These are phyloP conservation scores for Cystobasidium ongulense DNA, from an alignment of 768 basidiomycete genomes.

Conservation along the genomic window DNA sequence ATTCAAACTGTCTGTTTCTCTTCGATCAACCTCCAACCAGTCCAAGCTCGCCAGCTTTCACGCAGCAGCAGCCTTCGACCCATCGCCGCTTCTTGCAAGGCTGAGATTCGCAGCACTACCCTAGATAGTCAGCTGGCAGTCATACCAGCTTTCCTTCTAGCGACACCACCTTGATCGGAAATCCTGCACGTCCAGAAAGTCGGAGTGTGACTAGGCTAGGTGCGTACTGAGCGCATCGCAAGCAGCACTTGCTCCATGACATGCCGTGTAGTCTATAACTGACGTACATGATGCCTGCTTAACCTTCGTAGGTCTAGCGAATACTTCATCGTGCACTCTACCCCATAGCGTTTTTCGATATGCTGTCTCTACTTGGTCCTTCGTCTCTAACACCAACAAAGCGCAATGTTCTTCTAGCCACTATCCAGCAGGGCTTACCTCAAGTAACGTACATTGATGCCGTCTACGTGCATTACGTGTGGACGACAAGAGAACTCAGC, in stretches of 20 bases:
- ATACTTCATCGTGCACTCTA: not conserved
- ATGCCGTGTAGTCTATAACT: no score
- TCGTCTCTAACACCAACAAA: slow-evolving; percentile 67
- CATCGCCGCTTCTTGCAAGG: no score
- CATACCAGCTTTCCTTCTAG: not conserved
- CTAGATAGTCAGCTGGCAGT: not conserved
- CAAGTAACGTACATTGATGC: slow-evolving; percentile 65
- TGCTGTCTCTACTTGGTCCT: slow-evolving; percentile 71
- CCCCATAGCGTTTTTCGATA: not conserved
- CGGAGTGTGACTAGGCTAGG: not conserved
- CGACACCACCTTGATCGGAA: not conserved
- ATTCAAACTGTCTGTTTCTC: no score
- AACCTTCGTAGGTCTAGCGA: not conserved
- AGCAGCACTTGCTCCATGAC: not conserved
- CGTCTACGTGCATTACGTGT: slow-evolving; percentile 76
- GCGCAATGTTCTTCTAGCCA: slow-evolving; percentile 58
- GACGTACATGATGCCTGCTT: not conserved
- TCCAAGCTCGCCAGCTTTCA: no score
- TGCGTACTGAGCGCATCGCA: not conserved
- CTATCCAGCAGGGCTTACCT: slow-evolving; percentile 54
- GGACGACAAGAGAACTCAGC: slow-evolving; percentile 48
- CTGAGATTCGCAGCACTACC: not conserved
- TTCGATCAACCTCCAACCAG: no score
- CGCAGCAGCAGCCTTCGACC: no score
- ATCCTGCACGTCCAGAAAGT: not conserved